phyloP scores from a whole-genome alignment of 169 alveolate species.

The Eimeria sp. region DNA sequence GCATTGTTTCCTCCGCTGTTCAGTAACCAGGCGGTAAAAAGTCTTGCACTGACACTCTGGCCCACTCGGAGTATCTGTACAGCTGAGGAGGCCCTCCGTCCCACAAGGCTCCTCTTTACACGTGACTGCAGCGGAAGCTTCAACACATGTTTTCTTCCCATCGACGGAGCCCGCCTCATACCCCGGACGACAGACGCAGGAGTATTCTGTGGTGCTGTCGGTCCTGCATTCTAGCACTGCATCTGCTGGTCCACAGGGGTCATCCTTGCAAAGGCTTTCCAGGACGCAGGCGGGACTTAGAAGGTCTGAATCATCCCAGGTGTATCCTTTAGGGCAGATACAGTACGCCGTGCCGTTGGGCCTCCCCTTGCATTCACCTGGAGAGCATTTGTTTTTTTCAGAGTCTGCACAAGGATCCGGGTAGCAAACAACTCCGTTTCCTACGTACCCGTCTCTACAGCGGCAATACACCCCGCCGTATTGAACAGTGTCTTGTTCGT shows the following conservation, averaged over 20 bases:
- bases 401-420: conserved; percentile 52
- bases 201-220: conserved; percentile 27
- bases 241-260: conserved; percentile 53
- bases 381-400: conserved; percentile 5
- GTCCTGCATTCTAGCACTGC: conserved; percentile 70
- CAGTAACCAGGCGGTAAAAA: conserved; percentile 34
- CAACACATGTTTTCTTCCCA: neutral
- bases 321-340: conserved; percentile 45
- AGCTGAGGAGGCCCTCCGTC: conserved; percentile 48
- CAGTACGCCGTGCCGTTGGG: conserved; percentile 52
- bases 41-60: conserved; percentile 25
- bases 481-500: neutral
- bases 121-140: neutral
- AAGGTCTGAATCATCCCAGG: conserved; percentile 42
- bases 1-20: conserved; percentile 24
- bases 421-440: conserved; percentile 34
- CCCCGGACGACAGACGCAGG: conserved; percentile 54
- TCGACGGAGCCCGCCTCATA: conserved; percentile 3
- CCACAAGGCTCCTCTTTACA: conserved; percentile 46
- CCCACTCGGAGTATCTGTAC: conserved; percentile 24
- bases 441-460: conserved; percentile 52
- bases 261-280: neutral
- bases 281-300: conserved; percentile 11
- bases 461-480: conserved; percentile 52
- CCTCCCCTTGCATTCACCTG: conserved; percentile 54